phyloP scores from a whole-genome alignment of 768 basidiomycete species.

The Boletellus ananiceps region DNA sequence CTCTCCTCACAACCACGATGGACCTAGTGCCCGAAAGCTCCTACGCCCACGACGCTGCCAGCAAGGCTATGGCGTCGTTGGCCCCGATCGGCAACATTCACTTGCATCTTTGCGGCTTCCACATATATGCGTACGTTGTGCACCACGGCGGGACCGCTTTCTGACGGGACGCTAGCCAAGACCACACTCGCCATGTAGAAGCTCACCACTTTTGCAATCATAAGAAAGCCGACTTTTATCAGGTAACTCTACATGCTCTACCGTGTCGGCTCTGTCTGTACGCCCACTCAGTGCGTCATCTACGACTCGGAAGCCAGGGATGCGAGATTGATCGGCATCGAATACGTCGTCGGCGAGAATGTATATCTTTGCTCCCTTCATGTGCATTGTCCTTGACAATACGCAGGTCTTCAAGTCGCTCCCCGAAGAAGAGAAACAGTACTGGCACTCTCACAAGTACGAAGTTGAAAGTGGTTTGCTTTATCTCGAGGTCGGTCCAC shows the following conservation, averaged over 20 bases:
- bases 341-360: constrained; percentile 46
- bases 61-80: constrained; percentile 29
- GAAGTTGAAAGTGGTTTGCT: constrained; percentile 38
- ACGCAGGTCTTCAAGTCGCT: constrained; percentile 36
- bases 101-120: constrained; percentile 34
- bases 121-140: constrained; percentile 29
- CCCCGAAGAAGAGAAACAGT: constrained; percentile 43
- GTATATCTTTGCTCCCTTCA: neutral
- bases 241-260: constrained; percentile 16
- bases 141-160: neutral
- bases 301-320: constrained; percentile 39
- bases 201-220: constrained; percentile 45
- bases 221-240: constrained; percentile 36
- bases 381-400: neutral
- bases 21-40: constrained; percentile 22
- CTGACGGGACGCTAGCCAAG: constrained; percentile 18
- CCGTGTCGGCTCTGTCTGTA: constrained; percentile 25
- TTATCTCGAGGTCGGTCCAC: constrained; percentile 25
- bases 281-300: constrained; percentile 37
- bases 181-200: constrained; percentile 34
- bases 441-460: constrained; percentile 53
- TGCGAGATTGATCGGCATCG: constrained; percentile 49
- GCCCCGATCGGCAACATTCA: constrained; percentile 32
- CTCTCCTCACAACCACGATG: constrained; percentile 13
- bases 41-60: constrained; percentile 24